phyloP scores from a whole-genome alignment of 1,139 yeast genomes.

The Yamadazyma triangularis region DNA sequence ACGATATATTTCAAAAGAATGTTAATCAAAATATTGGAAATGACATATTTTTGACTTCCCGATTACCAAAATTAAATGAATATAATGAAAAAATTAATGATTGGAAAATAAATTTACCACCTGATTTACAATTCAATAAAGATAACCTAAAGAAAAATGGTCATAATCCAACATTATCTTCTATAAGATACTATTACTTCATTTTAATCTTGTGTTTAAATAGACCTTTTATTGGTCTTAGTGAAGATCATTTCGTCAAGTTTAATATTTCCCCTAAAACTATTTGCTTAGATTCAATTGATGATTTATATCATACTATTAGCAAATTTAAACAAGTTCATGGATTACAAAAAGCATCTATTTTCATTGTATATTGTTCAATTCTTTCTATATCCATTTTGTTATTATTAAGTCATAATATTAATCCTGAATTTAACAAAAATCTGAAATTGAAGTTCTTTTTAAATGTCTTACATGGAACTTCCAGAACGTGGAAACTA shows the following conservation, averaged over 20 bases:
- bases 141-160: conserved; percentile 39
- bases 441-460: conserved; percentile 32
- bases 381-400: conserved; percentile 45
- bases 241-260: conserved; percentile 9
- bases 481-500: conserved; percentile 45
- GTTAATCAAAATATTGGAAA: conserved; percentile 20
- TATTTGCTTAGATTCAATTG: conserved; percentile 38
- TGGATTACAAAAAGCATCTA: conserved; percentile 40
- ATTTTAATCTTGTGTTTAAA: conserved; percentile 53
- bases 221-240: conserved; percentile 46
- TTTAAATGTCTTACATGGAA: conserved; percentile 32
- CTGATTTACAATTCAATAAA: conserved; percentile 48
- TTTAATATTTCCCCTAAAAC: conserved; percentile 23
- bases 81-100: conserved; percentile 46
- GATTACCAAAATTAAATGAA: conserved; percentile 35
- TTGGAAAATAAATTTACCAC: conserved; percentile 48
- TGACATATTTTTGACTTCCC: conserved; percentile 19
- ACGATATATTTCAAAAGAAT: conserved; percentile 43
- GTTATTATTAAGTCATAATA: conserved; percentile 29
- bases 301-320: conserved; percentile 38
- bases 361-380: conserved; percentile 45
- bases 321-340: conserved; percentile 32
- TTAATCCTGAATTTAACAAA: conserved; percentile 20
- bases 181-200: conserved; percentile 56
- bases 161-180: conserved; percentile 45